Evolutionary conservation across 306 rosid genomes (phyloP).

Genomic region (Rosa lucieae): DNA sequence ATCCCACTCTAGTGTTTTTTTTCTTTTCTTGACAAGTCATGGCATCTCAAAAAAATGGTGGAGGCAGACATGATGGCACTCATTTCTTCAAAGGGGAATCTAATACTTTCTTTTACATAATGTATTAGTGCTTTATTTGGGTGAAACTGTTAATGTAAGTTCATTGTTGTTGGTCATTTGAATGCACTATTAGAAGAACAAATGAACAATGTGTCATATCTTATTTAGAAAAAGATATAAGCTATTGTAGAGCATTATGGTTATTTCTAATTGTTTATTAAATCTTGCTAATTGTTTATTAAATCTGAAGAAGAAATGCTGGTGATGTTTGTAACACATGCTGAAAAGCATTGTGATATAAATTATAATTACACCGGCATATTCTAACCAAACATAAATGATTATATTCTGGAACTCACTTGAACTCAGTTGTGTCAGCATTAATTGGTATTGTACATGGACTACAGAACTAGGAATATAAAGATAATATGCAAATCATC

Average conservation of each 20-base stretch:
- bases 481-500: neutral
- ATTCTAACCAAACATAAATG: neutral
- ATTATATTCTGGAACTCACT: neutral
- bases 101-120: conserved; percentile 19
- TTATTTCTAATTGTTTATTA: conserved; percentile 13
- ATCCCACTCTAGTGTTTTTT: no score
- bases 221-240: neutral
- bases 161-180: conserved; percentile 2
- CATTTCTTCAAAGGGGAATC: conserved; percentile 37
- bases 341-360: neutral
- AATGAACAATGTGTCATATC: conserved; percentile 41
- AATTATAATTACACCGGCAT: neutral
- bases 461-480: neutral
- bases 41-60: conserved; percentile 29
- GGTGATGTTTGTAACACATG: neutral
- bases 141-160: neutral
- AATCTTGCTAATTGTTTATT: neutral
- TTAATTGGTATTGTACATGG: neutral
- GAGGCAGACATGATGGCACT: conserved; percentile 9
- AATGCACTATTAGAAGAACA: conserved; percentile 31
- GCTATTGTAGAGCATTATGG: conserved; percentile 9
- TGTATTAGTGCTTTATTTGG: conserved; percentile 5
- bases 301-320: neutral
- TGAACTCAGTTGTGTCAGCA: neutral
- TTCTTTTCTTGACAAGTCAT: neutral